phyloP scores from a whole-genome alignment of 192 early-diverging fungal species.

The Dissophora ornata region DNA sequence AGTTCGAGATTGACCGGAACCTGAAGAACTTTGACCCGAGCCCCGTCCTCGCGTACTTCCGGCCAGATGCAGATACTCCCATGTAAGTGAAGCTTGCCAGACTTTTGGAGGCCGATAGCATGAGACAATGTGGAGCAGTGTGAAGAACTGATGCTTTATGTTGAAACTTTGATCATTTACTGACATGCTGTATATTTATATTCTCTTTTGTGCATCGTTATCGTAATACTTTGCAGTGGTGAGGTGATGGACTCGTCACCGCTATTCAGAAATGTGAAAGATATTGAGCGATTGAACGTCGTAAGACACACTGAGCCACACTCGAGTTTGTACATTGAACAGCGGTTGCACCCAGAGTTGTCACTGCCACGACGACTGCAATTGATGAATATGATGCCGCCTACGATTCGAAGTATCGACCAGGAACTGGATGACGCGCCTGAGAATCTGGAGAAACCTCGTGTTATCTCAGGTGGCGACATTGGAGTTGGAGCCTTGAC shows the following conservation, averaged over 20 bases:
- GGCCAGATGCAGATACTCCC: constrained; percentile 1
- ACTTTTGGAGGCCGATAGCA: neutral
- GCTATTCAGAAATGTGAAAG: neutral
- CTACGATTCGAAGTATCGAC: constrained; percentile 16
- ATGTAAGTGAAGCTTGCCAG: constrained; percentile 21
- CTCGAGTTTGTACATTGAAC: constrained; percentile 19
- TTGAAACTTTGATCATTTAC: no score
- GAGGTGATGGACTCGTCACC: neutral
- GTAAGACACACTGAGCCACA: constrained; percentile 12
- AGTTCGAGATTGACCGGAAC: constrained; percentile 27
- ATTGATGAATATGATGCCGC: constrained; percentile 18
- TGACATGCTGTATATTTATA: no score
- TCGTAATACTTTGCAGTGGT: neutral
- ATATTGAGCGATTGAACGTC: constrained; percentile 6
- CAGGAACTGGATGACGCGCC: constrained; percentile 17
- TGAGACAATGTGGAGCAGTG: neutral
- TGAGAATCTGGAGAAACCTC: constrained; percentile 4
- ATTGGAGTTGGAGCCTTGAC: neutral
- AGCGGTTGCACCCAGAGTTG: constrained; percentile 15
- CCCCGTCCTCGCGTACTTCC: constrained; percentile 20
- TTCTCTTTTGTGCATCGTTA: no score
- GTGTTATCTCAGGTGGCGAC: neutral
- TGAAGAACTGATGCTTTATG: no score
- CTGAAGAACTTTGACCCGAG: constrained; percentile 29
- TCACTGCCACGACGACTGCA: constrained; percentile 18